Base-by-base conservation (phyloP, 106 monocot species). In the Apostasia shenzhenica region DNA sequence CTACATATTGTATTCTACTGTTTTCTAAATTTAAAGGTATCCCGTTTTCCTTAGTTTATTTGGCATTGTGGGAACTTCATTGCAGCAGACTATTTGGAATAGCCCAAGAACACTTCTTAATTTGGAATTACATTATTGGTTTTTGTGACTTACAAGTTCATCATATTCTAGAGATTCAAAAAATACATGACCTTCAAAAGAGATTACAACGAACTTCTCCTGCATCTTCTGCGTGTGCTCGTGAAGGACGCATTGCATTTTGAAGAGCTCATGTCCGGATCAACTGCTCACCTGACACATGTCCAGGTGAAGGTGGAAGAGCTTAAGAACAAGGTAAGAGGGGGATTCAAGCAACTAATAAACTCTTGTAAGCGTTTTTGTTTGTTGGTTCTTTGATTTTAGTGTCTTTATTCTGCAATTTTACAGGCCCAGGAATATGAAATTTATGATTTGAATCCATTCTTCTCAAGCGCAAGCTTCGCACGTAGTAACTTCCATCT, bases 171-270 rank as follows among this genome's bases (percentile, higher is more conserved):
- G 97, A 92, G 77, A 67, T 99, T 93, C 52, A 87, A 68, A 81
- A 92, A 88, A 57, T 99, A 99, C 78, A 85, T 99, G 81, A 92
- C 97, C 41, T 99, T 73, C 79, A 99, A 99, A 83, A 99, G 84
- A 75, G 92, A 99, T 75, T 89, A 66, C 81, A 99, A 90, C 50
- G 90, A 99, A 12, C 67, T 99, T 14, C 87, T 92, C 5, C 59
- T 99, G 77, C 78, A 83, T 77, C 87, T 99, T 58, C 73, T 93
- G 70, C 80, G 90, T 8, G 79, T 70, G 13, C 92, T 99, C 7
- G 87, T 93, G 68, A 99, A 90, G 55, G 87, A 90, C 59, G 77
- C 85, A 13, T 61, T 99, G 53, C 83, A 90, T 63, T 87, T 93
- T 69, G 89, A 93, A 68, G 92, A 92, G 75, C 85, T 92, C 65